Evolutionary conservation across 306 rosid genomes (phyloP), one percentile per base, ranked within the genome.

Genomic region (Echinosophora koreensis): DNA sequence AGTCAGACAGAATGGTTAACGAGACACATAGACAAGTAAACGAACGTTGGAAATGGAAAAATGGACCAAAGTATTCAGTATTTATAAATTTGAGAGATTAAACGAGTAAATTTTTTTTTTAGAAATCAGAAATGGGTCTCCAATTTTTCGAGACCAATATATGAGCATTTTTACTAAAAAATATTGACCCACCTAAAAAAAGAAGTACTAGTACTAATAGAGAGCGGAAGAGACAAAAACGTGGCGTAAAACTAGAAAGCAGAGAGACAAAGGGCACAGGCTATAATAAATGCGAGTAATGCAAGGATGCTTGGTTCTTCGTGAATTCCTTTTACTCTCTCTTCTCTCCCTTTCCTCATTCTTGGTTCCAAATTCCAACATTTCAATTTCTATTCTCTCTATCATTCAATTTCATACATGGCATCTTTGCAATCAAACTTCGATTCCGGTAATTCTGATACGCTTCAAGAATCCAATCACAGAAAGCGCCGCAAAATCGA

Each of bases 261-360:
- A 30, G 17, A 47, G 32, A 10, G 55, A 38, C 28, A 18, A 15
- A 11, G 6, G 9, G 12, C 11, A 8, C 15, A 9, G 58, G 78
- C 32, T 0, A 58, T n/a, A 39, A 72, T 88, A 77, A 77, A 81
- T 76, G 65, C 57, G 80, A 78, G 65, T 30, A 58, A 64, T 39
- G 78, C 5, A 65, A 47, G 74, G 82, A 50, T 84, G 86, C 92
- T 85, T 81, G 86, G 84, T 67, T 79, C 51, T 84, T 83, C 69
- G 73, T 70, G 87, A 86, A 75, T 76, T 42, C 82, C 83, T 78
- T 85, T 83, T 64, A 6, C 46, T 15, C 39, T 16, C 14, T 9
- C 38, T 22, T 52, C 37, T 30, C 39, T 13, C 27, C 4, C 55
- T 28, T 39, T 18, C 44, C 8, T 8, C 14, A 1, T 47, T 44